Conservation (phyloP, 257 asterid genomes). For the Petunia axillaris region DNA sequence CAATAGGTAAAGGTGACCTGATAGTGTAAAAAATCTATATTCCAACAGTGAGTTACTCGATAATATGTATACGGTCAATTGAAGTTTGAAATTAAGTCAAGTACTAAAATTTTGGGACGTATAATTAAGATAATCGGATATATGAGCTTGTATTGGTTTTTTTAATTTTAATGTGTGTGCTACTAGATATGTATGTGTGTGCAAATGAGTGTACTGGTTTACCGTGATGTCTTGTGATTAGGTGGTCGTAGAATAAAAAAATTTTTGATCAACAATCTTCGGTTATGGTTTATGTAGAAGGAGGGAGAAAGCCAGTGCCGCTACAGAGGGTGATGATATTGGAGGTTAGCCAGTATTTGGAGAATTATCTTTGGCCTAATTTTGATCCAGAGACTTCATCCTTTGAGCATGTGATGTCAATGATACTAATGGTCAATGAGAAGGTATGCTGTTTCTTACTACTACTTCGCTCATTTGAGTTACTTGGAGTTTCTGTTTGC, state of each 20-base stretch:
- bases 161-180: background rate
- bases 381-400: conserved; percentile 83
- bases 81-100: background rate
- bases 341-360: conserved; percentile 97
- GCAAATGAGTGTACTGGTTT: no score
- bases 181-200: background rate
- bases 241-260: background rate
- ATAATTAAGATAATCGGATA: background rate
- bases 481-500: background rate
- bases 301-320: conserved; percentile 89
- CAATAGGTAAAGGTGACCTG: no score
- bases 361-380: conserved; percentile 96
- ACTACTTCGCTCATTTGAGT: background rate
- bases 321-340: conserved; percentile 97
- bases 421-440: conserved; percentile 97
- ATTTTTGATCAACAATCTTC: conserved; percentile 24
- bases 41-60: background rate
- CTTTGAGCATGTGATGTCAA: conserved; percentile 97
- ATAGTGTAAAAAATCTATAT: background rate
- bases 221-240: no score
- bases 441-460: conserved; percentile 55
- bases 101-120: background rate
- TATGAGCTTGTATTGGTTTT: background rate
- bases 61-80: background rate
- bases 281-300: conserved; percentile 40